phyloP scores from a whole-genome alignment of 495 filamentous ascomycete genomes.

The Pyrenula aspistea region DNA sequence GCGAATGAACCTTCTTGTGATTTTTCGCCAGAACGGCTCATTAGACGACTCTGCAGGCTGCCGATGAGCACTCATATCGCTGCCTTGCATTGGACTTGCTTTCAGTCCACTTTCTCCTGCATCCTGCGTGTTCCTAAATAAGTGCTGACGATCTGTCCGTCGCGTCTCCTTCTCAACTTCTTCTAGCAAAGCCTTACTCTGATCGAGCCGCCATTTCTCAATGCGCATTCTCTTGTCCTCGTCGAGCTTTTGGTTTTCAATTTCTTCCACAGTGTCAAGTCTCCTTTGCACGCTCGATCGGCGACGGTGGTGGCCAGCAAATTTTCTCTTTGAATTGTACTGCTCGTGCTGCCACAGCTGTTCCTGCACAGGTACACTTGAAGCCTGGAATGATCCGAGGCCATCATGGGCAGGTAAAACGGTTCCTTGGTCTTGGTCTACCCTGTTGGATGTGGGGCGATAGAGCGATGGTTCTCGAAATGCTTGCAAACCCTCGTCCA shows the following conservation, averaged over 20 bases:
- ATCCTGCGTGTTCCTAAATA: slow-evolving; percentile 13
- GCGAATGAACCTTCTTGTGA: slow-evolving; percentile 75
- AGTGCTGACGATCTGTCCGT: slow-evolving; percentile 23
- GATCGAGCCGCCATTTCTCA: slow-evolving; percentile 84
- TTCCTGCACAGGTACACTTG: slow-evolving; percentile 49
- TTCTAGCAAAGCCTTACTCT: slow-evolving; percentile 71
- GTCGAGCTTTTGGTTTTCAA: slow-evolving; percentile 42
- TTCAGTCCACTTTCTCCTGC: not conserved
- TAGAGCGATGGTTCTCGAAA: slow-evolving; percentile 58
- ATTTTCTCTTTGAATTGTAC: slow-evolving; percentile 55
- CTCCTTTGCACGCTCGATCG: slow-evolving; percentile 50
- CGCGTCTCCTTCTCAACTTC: slow-evolving; percentile 81
- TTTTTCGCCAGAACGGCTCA: slow-evolving; percentile 65
- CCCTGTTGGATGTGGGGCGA: slow-evolving; percentile 28
- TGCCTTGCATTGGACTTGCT: not conserved
- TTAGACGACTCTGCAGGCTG: slow-evolving; percentile 11
- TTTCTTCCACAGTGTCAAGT: slow-evolving; percentile 52
- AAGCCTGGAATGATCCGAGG: slow-evolving; percentile 64
- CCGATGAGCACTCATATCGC: not conserved
- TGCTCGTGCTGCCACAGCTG: slow-evolving; percentile 78
- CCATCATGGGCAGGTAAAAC: slow-evolving; percentile 88
- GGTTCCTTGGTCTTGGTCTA: slow-evolving; percentile 41
- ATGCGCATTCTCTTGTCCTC: slow-evolving; percentile 68
- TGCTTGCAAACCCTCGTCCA: slow-evolving; percentile 79
- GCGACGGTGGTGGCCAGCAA: slow-evolving; percentile 25